A percentile compares a stretch with the other conserved stretches of the same genome.
These are phyloP conservation scores for Inga laurina DNA, from an alignment of 306 rosid genomes.

Conservation along the genomic window DNA sequence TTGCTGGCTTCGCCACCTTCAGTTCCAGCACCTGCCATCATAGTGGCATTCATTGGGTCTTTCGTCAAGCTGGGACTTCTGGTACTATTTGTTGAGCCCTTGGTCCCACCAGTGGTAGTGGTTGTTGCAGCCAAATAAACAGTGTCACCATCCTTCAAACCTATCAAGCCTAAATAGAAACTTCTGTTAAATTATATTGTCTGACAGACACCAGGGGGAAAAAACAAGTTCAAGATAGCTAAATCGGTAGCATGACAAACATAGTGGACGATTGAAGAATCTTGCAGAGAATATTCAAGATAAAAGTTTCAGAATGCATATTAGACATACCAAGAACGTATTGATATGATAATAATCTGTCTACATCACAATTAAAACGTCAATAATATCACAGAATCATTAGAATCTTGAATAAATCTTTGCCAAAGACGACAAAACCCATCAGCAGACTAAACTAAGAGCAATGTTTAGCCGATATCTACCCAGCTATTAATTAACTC, in stretches of 20 bases:
- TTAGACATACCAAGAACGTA: background rate
- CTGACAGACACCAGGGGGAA: no score
- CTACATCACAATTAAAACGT: constrained; percentile 11
- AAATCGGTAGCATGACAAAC: background rate
- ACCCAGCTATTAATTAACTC: background rate
- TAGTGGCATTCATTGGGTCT: no score
- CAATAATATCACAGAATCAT: background rate
- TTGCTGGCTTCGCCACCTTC: constrained; percentile 54
- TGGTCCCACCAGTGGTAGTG: constrained; percentile 34
- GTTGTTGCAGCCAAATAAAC: constrained; percentile 44
- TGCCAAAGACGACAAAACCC: no score
- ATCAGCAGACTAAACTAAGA: background rate
- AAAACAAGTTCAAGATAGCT: no score
- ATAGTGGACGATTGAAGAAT: no score
- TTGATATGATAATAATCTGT: background rate
- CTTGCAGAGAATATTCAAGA: no score
- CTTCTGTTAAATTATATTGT: background rate
- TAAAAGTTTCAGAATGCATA: no score
- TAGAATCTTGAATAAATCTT: background rate
- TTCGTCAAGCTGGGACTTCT: no score
- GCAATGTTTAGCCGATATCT: background rate
- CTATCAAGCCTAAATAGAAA: constrained; percentile 22
- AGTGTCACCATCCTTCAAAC: constrained; percentile 57
- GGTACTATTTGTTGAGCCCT: constrained; percentile 39
- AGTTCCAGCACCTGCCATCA: constrained; percentile 16